Base-by-base conservation (phyloP, 306 rosid species). In the Cucurbita argyrosperma region DNA sequence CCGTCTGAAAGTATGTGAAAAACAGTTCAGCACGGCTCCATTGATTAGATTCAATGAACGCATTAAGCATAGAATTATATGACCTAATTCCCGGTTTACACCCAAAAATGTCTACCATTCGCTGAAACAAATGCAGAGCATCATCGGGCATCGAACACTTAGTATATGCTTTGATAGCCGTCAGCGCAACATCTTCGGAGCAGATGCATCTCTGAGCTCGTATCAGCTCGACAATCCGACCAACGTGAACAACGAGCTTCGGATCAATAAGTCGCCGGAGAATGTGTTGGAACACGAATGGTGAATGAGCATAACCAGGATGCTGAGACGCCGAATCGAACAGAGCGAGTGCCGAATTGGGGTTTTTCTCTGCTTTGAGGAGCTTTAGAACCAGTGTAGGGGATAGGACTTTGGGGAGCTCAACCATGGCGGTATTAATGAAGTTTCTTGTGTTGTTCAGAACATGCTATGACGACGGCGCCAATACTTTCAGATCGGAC, bases 71-170 rank as follows among this genome's bases (percentile, higher is more conserved):
- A 3, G 92, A 76, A 26, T 91, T 91, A 65, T 76, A 94, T 46
- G 99, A 89, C 26, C 92, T 81, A 13, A 87, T 51, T 2, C 85
- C 88, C 0, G 95, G 96, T 13, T n/a, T 4, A 72, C 99, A 94
- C 5, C 96, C 85, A 23, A 91, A 94, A 76, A 88, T 81, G n/a
- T 80, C 88, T 5, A 45, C 82, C 97, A 94, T 94, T 35, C 81
- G 76, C 23, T 82, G 90, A 80, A 94, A 91, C 37, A 80, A 65
- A 26, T 81, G 62, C 10, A 88, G 55, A 2, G 97, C 96, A 77
- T 89, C 70, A n/a, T 88, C 86, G 8, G 97, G 86, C 96, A 89
- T 88, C 14, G 88, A 87, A 80, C 78, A 72, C 71, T 91, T 91
- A 46, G 90, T 84, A 51, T 91, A 95, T 55, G 92, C 91, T 76